phyloP scores from a whole-genome alignment of 2,329 filamentous ascomycete species.

The Alternaria rosae region DNA sequence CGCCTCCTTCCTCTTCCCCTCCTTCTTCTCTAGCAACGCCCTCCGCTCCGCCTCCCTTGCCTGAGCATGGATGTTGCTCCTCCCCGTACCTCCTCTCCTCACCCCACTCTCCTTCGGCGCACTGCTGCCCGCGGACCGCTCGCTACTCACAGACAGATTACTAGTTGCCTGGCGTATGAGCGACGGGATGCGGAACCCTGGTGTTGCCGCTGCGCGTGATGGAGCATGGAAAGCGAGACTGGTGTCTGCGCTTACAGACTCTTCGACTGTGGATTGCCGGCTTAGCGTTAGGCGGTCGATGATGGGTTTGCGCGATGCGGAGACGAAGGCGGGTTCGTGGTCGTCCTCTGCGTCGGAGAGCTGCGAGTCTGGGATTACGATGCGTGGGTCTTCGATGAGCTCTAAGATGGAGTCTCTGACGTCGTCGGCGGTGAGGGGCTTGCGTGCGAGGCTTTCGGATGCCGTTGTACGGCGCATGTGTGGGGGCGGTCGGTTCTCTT shows the following conservation, averaged over 20 bases:
- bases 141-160: conserved; percentile 44
- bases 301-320: conserved; percentile 54
- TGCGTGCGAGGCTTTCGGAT: conserved; percentile 63
- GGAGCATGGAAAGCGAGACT: conserved; percentile 65
- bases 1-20: conserved; percentile 59
- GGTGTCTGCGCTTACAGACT: conserved; percentile 38
- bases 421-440: conserved; percentile 77
- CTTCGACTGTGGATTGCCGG: conserved; percentile 53
- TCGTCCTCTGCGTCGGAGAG: conserved; percentile 51
- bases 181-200: conserved; percentile 70
- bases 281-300: conserved; percentile 79
- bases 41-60: conserved; percentile 65
- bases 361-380: conserved; percentile 64
- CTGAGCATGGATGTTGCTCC: conserved; percentile 67
- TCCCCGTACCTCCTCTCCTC: conserved; percentile 62
- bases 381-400: conserved; percentile 71
- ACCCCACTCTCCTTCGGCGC: conserved; percentile 46
- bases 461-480: conserved; percentile 66
- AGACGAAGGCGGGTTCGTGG: conserved; percentile 40
- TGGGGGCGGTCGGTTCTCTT: conserved; percentile 60
- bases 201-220: conserved; percentile 42
- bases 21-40: conserved; percentile 59
- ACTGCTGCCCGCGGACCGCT: conserved; percentile 42
- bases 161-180: conserved; percentile 78
- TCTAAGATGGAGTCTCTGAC: conserved; percentile 84